These are phyloP conservation scores for Zalaria sp. DNA, from an alignment of 2,329 filamentous ascomycete species.

Conservation along the genomic window DNA sequence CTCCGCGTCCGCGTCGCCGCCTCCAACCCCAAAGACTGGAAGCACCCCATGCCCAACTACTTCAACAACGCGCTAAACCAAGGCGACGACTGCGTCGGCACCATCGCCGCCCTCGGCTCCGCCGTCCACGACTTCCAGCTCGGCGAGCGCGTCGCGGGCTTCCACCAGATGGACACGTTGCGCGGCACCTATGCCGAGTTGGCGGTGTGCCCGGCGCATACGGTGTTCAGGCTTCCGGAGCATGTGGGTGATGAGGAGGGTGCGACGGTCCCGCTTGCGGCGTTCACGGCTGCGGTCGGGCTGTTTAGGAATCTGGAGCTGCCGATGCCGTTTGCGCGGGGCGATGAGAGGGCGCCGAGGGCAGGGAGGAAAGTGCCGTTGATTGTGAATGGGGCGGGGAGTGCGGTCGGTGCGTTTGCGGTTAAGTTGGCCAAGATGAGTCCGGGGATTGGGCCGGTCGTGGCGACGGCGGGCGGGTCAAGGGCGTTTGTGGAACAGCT, in stretches of 20 bases:
- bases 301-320: constrained; percentile 12
- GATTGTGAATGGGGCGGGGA: too few relatives aligned
- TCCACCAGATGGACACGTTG: constrained; percentile 36
- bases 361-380: too few relatives aligned
- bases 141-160: constrained; percentile 43
- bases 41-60: too few relatives aligned
- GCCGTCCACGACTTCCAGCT: constrained; percentile 43
- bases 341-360: too few relatives aligned
- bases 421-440: too few relatives aligned
- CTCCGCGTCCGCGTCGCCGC: too few relatives aligned
- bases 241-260: constrained; percentile 37
- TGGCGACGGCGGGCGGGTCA: too few relatives aligned
- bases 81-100: constrained; percentile 22
- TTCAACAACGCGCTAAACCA: constrained; percentile 10
- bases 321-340: too few relatives aligned
- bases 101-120: constrained; percentile 39
- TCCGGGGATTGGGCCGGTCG: too few relatives aligned
- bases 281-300: constrained; percentile 32
- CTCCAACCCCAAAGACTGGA: too few relatives aligned
- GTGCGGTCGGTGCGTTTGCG: too few relatives aligned
- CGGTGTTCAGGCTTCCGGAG: constrained; percentile 41
- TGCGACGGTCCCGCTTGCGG: constrained; percentile 30
- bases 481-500: too few relatives aligned
- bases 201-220: constrained; percentile 39
- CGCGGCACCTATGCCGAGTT: constrained; percentile 49